A percentile compares a stretch with the other conserved stretches of the same genome.
These are phyloP conservation scores for Ostreobium quekettii DNA, from an alignment of 139 green algal genomes.

Conservation along the genomic window DNA sequence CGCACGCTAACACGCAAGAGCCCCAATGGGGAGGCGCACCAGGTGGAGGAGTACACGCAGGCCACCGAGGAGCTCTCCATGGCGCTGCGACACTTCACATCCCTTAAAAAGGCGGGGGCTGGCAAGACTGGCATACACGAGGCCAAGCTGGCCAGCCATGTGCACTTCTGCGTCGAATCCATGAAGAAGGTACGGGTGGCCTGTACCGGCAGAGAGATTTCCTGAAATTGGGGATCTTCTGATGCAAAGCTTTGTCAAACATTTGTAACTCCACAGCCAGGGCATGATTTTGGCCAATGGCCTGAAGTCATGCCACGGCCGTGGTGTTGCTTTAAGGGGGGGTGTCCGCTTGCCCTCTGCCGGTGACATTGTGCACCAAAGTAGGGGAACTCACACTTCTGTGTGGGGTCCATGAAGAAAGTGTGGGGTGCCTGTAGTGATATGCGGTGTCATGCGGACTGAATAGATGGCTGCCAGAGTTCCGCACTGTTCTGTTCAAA, in stretches of 20 bases:
- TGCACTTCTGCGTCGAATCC: conserved; percentile 45
- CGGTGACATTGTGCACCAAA: too few species aligned
- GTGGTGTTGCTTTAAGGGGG: neutral
- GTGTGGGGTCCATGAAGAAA: too few species aligned
- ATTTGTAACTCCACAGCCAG: neutral
- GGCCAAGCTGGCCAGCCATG: conserved; percentile 43
- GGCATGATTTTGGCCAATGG: neutral
- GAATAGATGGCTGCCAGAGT: too few species aligned
- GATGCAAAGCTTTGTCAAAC: neutral
- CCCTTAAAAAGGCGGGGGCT: conserved; percentile 21
- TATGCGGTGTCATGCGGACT: too few species aligned
- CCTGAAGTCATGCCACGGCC: neutral
- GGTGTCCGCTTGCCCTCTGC: neutral
- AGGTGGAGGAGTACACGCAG: conserved; percentile 28
- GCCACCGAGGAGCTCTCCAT: conserved; percentile 34
- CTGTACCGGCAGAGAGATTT: neutral
- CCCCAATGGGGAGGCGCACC: conserved; percentile 29
- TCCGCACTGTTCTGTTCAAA: conserved; percentile 4
- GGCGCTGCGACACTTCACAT: conserved; percentile 16
- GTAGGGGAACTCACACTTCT: too few species aligned
- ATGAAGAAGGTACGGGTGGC: neutral
- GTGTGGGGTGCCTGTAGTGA: too few species aligned
- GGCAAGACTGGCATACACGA: conserved; percentile 33
- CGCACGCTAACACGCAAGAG: conserved; percentile 49
- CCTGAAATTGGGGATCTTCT: neutral